phyloP scores from a whole-genome alignment of 306 rosid species.

The Cucurbita argyrosperma region DNA sequence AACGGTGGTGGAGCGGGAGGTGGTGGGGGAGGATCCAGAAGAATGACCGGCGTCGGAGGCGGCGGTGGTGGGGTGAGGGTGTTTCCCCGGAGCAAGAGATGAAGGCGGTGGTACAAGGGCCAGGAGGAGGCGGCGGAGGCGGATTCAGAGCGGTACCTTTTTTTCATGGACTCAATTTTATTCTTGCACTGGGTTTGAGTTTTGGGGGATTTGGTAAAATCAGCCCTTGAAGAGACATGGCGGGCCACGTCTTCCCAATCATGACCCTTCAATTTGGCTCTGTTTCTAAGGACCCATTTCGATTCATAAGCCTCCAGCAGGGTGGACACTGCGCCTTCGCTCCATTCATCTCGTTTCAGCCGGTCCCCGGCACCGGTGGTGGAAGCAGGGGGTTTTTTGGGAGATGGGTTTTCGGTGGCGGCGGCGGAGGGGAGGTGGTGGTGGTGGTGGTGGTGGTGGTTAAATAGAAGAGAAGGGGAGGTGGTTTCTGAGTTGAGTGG shows the following conservation, averaged over 20 bases:
- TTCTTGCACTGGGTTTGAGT: conserved; percentile 97
- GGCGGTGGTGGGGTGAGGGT: neutral
- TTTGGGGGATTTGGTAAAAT: conserved; percentile 46
- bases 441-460: conserved; percentile 7
- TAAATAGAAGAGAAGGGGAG: conserved; percentile 33
- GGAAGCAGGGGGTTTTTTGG: conserved; percentile 19
- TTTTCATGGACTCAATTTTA: conserved; percentile 98
- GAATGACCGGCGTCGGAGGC: conserved; percentile 18
- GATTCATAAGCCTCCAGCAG: conserved; percentile 73
- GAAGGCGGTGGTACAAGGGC: conserved; percentile 76
- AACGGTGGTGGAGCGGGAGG: conserved; percentile 14
- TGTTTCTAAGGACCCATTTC: conserved; percentile 77
- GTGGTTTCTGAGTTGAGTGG: conserved; percentile 17
- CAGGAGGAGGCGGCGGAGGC: conserved; percentile 48
- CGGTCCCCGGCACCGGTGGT: conserved; percentile 22
- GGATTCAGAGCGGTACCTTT: conserved; percentile 67
- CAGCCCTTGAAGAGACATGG: conserved; percentile 52
- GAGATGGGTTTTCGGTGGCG: conserved; percentile 33
- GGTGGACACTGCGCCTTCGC: conserved; percentile 88
- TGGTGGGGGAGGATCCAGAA: conserved; percentile 28
- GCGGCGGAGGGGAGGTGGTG: neutral
- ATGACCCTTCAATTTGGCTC: conserved; percentile 90
- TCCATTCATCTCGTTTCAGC: conserved; percentile 91
- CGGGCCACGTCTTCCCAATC: conserved; percentile 92
- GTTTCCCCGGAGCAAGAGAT: conserved; percentile 59